Percentiles rank a stretch among this genome's conserved stretches.
Evolutionary conservation across 139 green algal genomes (phyloP).

Genomic region (Monoraphidium neglectum): DNA sequence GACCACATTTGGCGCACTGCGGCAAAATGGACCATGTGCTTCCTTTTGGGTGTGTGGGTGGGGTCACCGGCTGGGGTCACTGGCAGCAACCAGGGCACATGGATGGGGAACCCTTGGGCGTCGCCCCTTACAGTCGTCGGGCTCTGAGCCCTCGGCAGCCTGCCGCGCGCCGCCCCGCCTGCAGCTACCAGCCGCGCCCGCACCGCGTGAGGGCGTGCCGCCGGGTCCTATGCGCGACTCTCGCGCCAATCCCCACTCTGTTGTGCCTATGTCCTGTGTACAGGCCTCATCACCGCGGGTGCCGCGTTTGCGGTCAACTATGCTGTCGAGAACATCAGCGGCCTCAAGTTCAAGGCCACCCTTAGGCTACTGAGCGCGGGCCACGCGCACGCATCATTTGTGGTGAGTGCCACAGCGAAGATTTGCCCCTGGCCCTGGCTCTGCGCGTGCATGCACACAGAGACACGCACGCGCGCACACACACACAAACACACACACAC

Average conservation of each 20-base stretch:
- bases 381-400: conserved; percentile 28
- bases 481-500: too few relatives aligned
- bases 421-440: conserved; percentile 4
- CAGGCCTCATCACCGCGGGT: conserved; percentile 54
- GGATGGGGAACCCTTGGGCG: too few relatives aligned
- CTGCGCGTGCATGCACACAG: conserved; percentile 38
- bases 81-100: too few relatives aligned
- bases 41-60: conserved; percentile 45
- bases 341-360: conserved; percentile 77
- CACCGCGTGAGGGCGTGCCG: too few relatives aligned
- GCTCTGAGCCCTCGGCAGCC: neutral
- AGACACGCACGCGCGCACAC: too few relatives aligned
- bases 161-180: too few relatives aligned
- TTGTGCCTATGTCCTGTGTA: too few relatives aligned
- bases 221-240: neutral
- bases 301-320: conserved; percentile 79
- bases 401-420: neutral
- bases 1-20: conserved; percentile 41
- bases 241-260: neutral
- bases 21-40: conserved; percentile 56
- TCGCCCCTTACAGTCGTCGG: too few relatives aligned
- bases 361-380: conserved; percentile 58
- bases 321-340: conserved; percentile 78
- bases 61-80: neutral
- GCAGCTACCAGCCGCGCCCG: neutral